Base-by-base conservation (phyloP, 2,329 filamentous ascomycete genomes). In the Neocucurbitaria cava region DNA sequence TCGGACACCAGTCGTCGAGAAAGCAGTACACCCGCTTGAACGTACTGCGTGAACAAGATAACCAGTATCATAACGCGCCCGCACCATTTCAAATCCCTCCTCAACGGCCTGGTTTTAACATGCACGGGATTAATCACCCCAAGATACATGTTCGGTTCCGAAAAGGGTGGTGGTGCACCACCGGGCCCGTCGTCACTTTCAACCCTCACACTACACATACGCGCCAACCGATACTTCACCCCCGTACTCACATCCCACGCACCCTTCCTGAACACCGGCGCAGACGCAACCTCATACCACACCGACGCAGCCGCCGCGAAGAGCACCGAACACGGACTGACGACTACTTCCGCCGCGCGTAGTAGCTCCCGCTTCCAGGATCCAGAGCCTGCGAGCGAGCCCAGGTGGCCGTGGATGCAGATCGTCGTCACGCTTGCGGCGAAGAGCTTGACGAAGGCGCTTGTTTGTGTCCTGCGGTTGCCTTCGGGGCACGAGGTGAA, bases 401-500 rank as follows among this genome's bases (percentile, higher is more conserved):
- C 50, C 3, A 48, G 30, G 21, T 53, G 36, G 3, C 38, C 50
- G 26, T 53, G 33, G 18, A 53, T 39, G 5, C 50, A 36, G 6
- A 53, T 20, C 15, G 50, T 53, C 10, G 50, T 53, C 13, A 53
- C 36, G 11, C 35, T 43, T 13, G 44, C 50, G 33, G 44, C 44
- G 18, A 53, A 44, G 7, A 49, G 28, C 28, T 48, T 53, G 26
- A 53, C 50, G 17, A 53, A 42, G 7, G 44, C 50, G 11, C 50
- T 26, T 15, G 26, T 28, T 33, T 36, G 43, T 11, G 43, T 53
- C 35, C 50, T 47, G 15, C 50, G 45, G 13, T 38, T 44, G 26
- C 49, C 44, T 24, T 6, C 24, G 11, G 50, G 44, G 33, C 50
- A 53, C 7, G 30, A 24, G 20, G 10, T 10, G 28, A 56, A 95